Percentiles rank a stretch among this genome's conserved stretches.
phyloP scores from a whole-genome alignment of 257 asterid genomes.

The Solanum medicagineum region DNA sequence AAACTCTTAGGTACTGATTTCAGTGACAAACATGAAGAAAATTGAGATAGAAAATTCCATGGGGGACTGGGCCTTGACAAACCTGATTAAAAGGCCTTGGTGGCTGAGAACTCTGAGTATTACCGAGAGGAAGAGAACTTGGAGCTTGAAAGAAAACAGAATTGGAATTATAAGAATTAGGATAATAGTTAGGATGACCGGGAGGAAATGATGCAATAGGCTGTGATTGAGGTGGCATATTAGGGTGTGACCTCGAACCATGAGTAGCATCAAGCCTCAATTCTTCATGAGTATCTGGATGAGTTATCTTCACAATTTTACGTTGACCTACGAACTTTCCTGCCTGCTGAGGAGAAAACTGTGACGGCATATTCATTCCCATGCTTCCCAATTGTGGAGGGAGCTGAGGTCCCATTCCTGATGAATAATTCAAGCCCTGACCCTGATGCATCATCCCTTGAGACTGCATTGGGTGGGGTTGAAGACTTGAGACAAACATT shows the following conservation, averaged over 20 bases:
- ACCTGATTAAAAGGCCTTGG: slow-evolving; percentile 64
- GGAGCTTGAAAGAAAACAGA: slow-evolving; percentile 28
- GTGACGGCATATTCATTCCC: slow-evolving; percentile 51
- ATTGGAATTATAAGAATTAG: slow-evolving; percentile 41
- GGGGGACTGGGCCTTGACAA: neutral
- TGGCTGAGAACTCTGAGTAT: slow-evolving; percentile 48
- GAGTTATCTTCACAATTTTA: slow-evolving; percentile 78
- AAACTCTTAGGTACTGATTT: neutral
- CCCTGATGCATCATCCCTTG: slow-evolving; percentile 81
- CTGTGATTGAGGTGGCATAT: slow-evolving; percentile 53
- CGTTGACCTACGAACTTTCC: slow-evolving; percentile 35
- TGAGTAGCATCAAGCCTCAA: slow-evolving; percentile 66
- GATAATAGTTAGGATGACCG: slow-evolving; percentile 35
- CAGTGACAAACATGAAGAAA: neutral
- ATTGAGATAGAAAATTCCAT: neutral
- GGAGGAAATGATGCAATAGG: slow-evolving; percentile 51
- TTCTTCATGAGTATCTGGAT: slow-evolving; percentile 86
- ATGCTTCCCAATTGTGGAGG: slow-evolving; percentile 68
- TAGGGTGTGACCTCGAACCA: slow-evolving; percentile 45
- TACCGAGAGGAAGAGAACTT: slow-evolving; percentile 44
- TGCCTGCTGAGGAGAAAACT: slow-evolving; percentile 62
- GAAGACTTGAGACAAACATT: slow-evolving; percentile 61
- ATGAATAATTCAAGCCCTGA: slow-evolving; percentile 44
- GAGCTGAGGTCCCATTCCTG: slow-evolving; percentile 64
- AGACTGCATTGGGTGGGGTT: slow-evolving; percentile 66